Conservation (phyloP, 257 asterid species). For the Galeopsis tetrahit region DNA sequence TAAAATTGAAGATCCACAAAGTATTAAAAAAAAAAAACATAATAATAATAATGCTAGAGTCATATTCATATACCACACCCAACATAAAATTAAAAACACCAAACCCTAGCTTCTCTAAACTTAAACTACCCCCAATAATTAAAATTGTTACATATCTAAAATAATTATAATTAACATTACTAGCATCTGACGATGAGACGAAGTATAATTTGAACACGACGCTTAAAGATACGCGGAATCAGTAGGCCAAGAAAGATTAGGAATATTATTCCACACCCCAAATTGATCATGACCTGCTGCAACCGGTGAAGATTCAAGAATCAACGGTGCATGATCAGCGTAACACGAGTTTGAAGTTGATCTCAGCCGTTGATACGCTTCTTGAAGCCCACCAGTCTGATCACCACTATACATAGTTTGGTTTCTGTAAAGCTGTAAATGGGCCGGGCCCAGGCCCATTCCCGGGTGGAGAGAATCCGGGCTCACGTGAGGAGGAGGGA, state of each 20-base stretch:
- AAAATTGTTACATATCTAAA: neutral
- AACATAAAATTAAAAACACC: conserved; percentile 28
- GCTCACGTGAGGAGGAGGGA: conserved; percentile 34
- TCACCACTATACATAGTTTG: conserved; percentile 49
- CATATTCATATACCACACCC: conserved; percentile 54
- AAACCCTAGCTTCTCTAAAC: conserved; percentile 44
- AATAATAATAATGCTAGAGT: conserved; percentile 29
- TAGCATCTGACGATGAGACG: no score
- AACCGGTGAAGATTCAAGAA: conserved; percentile 70
- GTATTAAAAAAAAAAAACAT: conserved; percentile 9
- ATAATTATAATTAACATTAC: neutral
- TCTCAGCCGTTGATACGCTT: conserved; percentile 60
- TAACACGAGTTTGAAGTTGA: conserved; percentile 42
- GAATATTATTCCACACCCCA: conserved; percentile 54
- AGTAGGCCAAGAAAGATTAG: conserved; percentile 53
- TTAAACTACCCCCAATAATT: conserved; percentile 26
- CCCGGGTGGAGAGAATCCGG: conserved; percentile 32
- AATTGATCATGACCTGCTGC: conserved; percentile 39
- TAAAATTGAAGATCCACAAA: conserved; percentile 19
- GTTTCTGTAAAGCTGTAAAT: conserved; percentile 47
- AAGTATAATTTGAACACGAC: no score
- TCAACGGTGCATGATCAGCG: conserved; percentile 46
- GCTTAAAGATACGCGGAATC: conserved; percentile 59
- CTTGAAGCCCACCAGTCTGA: conserved; percentile 59
- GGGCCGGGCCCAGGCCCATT: conserved; percentile 44